Base-by-base conservation (phyloP, 768 basidiomycete genomes). In the Gymnopilus dilepis region DNA sequence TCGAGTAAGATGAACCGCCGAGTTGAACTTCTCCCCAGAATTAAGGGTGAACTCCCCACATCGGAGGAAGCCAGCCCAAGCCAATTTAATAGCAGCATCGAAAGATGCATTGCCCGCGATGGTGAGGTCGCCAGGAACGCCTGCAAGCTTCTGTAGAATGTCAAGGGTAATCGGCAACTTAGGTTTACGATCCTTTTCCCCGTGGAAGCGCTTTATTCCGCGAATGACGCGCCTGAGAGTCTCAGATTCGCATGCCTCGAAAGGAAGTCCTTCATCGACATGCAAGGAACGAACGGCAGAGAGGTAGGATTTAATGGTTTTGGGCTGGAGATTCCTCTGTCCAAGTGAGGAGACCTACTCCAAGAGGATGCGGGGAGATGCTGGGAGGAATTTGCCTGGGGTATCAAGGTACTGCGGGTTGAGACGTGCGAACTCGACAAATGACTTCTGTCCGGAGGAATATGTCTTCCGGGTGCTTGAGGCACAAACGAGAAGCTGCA, bases 181-280 rank as follows among this genome's bases (percentile, higher is more conserved):
- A 41, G 40, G 40, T n/a, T 41, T 41, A 11, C 40, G 12, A 41
- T 41, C 40, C 40, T n/a, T 41, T 13, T 58, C 67, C 2, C 77
- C 73, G 54, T 71, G 65, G 34, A 67, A 69, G 4, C 63, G 65
- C 61, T 77, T 76, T 61, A 76, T 76, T 7, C 77, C 75, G 0
- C 74, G 61, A 45, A 78, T 64, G 33, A 77, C 58, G 0, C 71
- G 65, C 28, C 70, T 69, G 15, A 76, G 56, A 1, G 66, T 65
- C 1, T 68, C 67, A n/a, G 75, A 74, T 9, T 43, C 33, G 22
- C 34, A 40, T 4, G 24, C 19, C 21, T 28, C 40, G 28, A 70
- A 70, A 24, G 72, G 63, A n/a, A 75, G 68, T 28, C 69, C 73
- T 5, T 64, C 55, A 30, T 78, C 70, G 43, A 73, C 47, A 47